Conservation (phyloP, 2,329 filamentous ascomycete species). For the Lasiodiplodia hormozganensis region DNA sequence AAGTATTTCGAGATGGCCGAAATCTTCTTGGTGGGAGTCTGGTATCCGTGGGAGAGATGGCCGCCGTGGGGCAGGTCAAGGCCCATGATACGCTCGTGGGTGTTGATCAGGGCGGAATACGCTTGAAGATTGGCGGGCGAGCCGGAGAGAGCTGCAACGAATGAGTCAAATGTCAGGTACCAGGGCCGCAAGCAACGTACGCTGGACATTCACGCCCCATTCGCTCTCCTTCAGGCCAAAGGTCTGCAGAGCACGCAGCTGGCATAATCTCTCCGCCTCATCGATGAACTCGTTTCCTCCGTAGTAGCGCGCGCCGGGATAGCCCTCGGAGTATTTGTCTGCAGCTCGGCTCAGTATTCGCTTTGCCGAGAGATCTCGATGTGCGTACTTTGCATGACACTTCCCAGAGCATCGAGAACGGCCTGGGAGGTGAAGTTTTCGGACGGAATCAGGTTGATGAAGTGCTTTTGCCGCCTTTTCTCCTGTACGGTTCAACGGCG, state of each 20-base stretch:
- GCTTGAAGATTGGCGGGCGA: constrained; percentile 79
- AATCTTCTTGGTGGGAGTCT: constrained; percentile 83
- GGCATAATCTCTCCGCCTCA: constrained; percentile 92
- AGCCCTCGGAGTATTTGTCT: constrained; percentile 99
- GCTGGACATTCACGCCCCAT: constrained; percentile 99
- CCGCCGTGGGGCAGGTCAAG: constrained; percentile 96
- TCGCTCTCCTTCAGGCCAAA: constrained; percentile 86
- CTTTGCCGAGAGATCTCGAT: constrained; percentile 70
- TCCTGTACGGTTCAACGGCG: constrained; percentile 64
- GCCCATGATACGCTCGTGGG: constrained; percentile 96
- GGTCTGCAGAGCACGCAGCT: constrained; percentile 87
- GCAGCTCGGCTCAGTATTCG: constrained; percentile 48
- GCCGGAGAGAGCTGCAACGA: constrained; percentile 73
- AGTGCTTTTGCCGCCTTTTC: constrained; percentile 95
- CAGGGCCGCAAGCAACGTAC: constrained; percentile 45
- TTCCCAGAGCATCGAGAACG: constrained; percentile 94
- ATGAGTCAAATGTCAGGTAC: constrained; percentile 33
- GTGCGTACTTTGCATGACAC: constrained; percentile 52
- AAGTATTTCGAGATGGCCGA: constrained; percentile 99
- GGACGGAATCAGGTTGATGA: constrained; percentile 98
- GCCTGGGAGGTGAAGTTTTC: constrained; percentile 99
- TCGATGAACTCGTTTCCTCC: constrained; percentile 99
- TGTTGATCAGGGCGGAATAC: constrained; percentile 90
- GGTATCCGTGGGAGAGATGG: constrained; percentile 95
- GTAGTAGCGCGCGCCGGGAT: constrained; percentile 98